phyloP scores from a whole-genome alignment of 257 asterid genomes.

The Primulina eburnea region DNA sequence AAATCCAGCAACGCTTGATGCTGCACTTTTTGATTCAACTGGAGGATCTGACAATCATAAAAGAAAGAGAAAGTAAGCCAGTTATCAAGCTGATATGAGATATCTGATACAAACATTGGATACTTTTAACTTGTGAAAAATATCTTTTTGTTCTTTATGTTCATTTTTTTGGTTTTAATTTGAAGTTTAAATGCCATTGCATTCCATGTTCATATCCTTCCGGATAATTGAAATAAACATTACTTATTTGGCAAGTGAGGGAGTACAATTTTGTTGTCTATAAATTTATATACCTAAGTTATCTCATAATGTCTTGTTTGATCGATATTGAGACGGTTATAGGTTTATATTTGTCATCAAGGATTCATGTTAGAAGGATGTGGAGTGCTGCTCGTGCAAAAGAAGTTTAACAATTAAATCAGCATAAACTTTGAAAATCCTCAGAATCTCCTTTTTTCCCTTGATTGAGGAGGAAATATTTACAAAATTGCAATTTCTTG shows the following conservation, averaged over 20 bases:
- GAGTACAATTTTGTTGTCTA: not conserved
- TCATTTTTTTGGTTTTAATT: not conserved
- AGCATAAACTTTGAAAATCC: too few species aligned
- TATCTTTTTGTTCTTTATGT: constrained; percentile 1
- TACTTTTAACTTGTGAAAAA: not conserved
- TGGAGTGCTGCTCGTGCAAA: not conserved
- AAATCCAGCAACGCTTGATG: constrained; percentile 98
- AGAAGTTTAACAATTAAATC: too few species aligned
- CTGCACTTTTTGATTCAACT: constrained; percentile 88
- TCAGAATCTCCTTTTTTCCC: too few species aligned
- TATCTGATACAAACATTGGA: constrained; percentile 11
- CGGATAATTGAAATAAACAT: not conserved
- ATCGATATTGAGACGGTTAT: not conserved
- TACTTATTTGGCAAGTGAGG: constrained; percentile 5
- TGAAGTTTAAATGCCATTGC: not conserved
- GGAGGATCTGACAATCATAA: constrained; percentile 74
- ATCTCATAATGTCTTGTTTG: too few species aligned
- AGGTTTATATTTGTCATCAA: not conserved
- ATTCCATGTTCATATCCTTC: not conserved
- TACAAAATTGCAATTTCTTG: constrained; percentile 9
- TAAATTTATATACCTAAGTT: not conserved
- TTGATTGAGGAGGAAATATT: not conserved
- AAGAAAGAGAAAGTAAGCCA: constrained; percentile 79
- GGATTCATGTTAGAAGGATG: not conserved
- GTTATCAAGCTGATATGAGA: constrained; percentile 8